Evolutionary conservation across 352 stramenopile genomes (phyloP).

Genomic region (Globisporangium okanoganense): DNA sequence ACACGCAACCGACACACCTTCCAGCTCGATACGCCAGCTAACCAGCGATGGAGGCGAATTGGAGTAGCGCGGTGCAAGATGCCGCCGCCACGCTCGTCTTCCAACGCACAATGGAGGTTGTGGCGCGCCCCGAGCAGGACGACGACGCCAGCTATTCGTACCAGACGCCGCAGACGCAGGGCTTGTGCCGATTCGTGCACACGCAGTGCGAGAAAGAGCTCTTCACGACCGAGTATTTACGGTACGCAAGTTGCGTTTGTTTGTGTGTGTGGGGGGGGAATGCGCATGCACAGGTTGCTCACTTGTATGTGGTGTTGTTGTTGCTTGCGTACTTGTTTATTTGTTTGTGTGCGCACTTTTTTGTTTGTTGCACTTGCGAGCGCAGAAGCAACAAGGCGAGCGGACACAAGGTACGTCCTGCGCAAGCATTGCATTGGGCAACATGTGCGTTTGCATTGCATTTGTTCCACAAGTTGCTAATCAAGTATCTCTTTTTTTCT

Average conservation of each 20-base stretch:
- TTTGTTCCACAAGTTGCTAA: background rate
- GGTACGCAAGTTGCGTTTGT: constrained; percentile 21
- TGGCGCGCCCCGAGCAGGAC: constrained; percentile 16
- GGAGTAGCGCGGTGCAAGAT: background rate
- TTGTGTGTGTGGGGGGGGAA: background rate
- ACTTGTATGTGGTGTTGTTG: background rate
- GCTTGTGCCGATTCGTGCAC: constrained; percentile 49
- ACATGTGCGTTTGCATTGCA: background rate
- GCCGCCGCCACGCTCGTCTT: background rate
- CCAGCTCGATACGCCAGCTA: too few species aligned
- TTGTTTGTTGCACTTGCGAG: background rate
- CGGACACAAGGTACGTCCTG: constrained; percentile 53
- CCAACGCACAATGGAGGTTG: constrained; percentile 1
- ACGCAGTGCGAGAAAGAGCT: constrained; percentile 73
- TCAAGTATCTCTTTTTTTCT: background rate
- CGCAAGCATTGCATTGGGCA: background rate
- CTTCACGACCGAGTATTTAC: constrained; percentile 71
- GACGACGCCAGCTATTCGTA: constrained; percentile 19
- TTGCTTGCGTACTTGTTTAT: background rate
- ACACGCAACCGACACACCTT: background rate
- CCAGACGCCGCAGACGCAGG: constrained; percentile 8
- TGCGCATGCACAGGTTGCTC: background rate
- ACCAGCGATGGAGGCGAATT: constrained; percentile 4
- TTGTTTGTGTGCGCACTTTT: constrained; percentile 3
- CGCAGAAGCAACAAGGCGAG: constrained; percentile 84